Evolutionary conservation across 352 stramenopile genomes (phyloP), one percentile per base, ranked within the genome.

Genomic region (Phytophthora pistaciae): DNA sequence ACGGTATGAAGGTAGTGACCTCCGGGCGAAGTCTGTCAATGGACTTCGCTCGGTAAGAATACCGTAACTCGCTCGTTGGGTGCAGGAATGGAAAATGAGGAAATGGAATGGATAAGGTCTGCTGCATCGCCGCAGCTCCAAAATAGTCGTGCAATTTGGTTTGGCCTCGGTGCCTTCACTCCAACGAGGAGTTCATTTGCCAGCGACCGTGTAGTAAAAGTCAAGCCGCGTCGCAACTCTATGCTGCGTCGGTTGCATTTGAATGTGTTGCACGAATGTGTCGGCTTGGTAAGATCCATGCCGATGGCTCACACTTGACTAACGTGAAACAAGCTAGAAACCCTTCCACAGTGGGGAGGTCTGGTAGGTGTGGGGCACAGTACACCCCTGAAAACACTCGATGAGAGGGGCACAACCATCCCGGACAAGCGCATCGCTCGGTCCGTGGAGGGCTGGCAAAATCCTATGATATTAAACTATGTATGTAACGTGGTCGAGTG

Each of bases 381-480:
- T 9, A 9, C 13, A 14, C 13, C 42, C 42, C 7, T 50, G 6
- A 25, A 50, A 63, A 70, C 67, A 66, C 49, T 16, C 20, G 36
- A 64, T 56, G 65, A 67, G 52, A 25, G 56, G 31, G 44, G 62
- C 62, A 68, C 60, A 70, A 60, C 56, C 33, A 44, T 27, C 68
- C 62, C 64, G 62, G 49, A 60, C 38, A 38, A 67, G 55, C 27
- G 14, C 5, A 13, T 40, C 1, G 50, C 62, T 62, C 56, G 1
- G 33, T 18, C 21, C 54, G 38, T 20, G 36, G 63, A 62, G 46
- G 48, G 64, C 61, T 68, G 54, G 48, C 54, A 27, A 55, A 49
- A 11, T 54, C 33, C 48, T 54, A 54, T 54, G 48, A 54, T 54
- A 54, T 20, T 21, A 54, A 50, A 23, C 16, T 54, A 54, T 6